Percentiles rank a stretch among this genome's conserved stretches.
phyloP scores from a whole-genome alignment of 805 yeast species.

The Schwanniomyces vanrijiae region DNA sequence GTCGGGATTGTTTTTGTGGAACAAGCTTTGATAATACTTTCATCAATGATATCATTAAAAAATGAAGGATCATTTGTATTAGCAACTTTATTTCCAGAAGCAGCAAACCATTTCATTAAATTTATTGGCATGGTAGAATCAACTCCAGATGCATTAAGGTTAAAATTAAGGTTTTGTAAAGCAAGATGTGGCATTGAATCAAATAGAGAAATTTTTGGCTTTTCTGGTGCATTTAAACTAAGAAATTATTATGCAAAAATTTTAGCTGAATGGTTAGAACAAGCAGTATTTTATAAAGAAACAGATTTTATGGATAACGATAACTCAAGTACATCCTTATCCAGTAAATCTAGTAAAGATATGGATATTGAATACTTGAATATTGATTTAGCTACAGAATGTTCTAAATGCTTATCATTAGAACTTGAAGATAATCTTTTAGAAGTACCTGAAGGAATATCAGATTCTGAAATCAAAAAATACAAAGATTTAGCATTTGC shows the following conservation, averaged over 20 bases:
- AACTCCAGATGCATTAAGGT: constrained; percentile 28
- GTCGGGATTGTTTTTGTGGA: constrained; percentile 44
- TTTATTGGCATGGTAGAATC: constrained; percentile 29
- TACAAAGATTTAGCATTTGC: constrained; percentile 64
- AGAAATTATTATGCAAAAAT: constrained; percentile 50
- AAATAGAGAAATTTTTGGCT: constrained; percentile 31
- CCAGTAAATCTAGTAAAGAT: constrained; percentile 19
- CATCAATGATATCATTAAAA: constrained; percentile 34
- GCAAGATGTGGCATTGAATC: constrained; percentile 34
- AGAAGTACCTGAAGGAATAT: constrained; percentile 57
- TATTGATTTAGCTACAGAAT: constrained; percentile 63
- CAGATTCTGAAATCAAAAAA: constrained; percentile 52
- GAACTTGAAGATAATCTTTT: constrained; percentile 56
- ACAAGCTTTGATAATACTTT: constrained; percentile 47
- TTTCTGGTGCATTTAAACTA: constrained; percentile 44
- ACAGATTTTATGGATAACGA: constrained; percentile 3
- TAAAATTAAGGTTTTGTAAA: constrained; percentile 46
- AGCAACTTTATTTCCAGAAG: constrained; percentile 30
- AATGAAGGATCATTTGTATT: constrained; percentile 37
- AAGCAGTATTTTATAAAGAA: constrained; percentile 44
- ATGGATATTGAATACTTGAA: constrained; percentile 49
- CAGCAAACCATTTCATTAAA: constrained; percentile 25
- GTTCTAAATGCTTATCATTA: constrained; percentile 56
- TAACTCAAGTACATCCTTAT: constrained; percentile 3
- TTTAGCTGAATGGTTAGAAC: constrained; percentile 54